Evolutionary conservation across 306 rosid genomes (phyloP), one percentile per base, ranked within the genome.

Genomic region (Lotus japonicus): DNA sequence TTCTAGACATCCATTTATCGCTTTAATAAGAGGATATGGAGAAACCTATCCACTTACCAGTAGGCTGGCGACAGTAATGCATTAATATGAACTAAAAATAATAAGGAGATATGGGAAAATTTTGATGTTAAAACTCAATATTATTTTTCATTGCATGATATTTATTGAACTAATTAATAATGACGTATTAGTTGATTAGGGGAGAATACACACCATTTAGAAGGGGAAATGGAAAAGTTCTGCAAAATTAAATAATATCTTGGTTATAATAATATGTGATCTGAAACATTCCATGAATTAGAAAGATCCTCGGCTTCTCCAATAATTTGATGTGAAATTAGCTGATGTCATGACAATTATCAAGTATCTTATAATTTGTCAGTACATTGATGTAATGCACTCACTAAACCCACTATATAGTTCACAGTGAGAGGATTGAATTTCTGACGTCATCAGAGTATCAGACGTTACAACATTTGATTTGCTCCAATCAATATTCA

Each of bases 291-390:
- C 31, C 31, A 21, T 16, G 49, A 60, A 62, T 28, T 52, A 50
- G 69, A 79, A 71, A 54, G 70, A 46, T 76, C 66, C 12, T 41
- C 70, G 23, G 31, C 31, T 1, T 26, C 2, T 2, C 4, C 84
- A 73, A 81, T 64, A 69, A 77, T 67, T 73, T 76, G 80, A 59
- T 70, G 82, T 42, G 41, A 62, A 80, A 77, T 68, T 13, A 35
- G 79, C 9, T 84, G 79, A 87, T 61, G 81, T 78, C 82, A 80
- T 66, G 35, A 59, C 49, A 62, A 35, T 67, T 50, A 66, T 70
- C 50, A 44, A 21, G 26, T 5, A 31, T 31, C 70, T 35, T 74
- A 55, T 73, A 56, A 71, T 70, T 43, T 63, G 51, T 46, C 13
- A 58, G 13, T 18, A 68, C 56, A 58, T 17, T 64, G 38, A 55